phyloP scores from a whole-genome alignment of 768 basidiomycete species.

The Chlorophyllum brunneum region DNA sequence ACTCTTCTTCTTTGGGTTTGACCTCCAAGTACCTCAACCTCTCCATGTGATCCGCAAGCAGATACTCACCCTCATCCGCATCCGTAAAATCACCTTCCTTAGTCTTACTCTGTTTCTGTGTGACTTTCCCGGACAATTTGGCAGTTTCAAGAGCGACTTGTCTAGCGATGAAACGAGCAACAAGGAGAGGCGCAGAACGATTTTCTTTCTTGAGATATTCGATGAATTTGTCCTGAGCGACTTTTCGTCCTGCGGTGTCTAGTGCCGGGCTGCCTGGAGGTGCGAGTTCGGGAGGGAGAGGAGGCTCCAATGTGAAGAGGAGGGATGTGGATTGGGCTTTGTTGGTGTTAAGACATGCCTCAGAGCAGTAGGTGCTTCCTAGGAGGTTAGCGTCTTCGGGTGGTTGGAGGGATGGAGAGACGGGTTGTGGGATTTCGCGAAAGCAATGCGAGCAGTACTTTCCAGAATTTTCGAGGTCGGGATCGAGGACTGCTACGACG shows the following conservation, averaged over 20 bases:
- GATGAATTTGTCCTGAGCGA: constrained; percentile 57
- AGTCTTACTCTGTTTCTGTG: constrained; percentile 7
- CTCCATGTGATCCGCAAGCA: constrained; percentile 74
- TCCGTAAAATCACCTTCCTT: constrained; percentile 40
- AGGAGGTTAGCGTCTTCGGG: constrained; percentile 47
- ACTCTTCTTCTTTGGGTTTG: constrained; percentile 44
- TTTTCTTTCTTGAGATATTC: constrained; percentile 48
- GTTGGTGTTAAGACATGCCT: constrained; percentile 53
- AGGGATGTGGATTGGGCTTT: constrained; percentile 61
- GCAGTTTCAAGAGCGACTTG: constrained; percentile 63
- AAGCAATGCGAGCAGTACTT: constrained; percentile 76
- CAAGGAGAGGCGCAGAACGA: constrained; percentile 48
- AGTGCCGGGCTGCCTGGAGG: constrained; percentile 23
- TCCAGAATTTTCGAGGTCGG: constrained; percentile 63
- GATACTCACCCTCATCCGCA: constrained; percentile 50
- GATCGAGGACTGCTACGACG: constrained; percentile 65
- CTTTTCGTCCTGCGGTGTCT: constrained; percentile 41
- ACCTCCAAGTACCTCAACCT: constrained; percentile 65
- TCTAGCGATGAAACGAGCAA: constrained; percentile 68
- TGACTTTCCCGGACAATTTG: constrained; percentile 39
- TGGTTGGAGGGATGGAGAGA: constrained; percentile 23
- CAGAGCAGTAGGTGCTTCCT: constrained; percentile 67
- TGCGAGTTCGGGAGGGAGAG: constrained; percentile 47
- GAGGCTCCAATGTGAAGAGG: constrained; percentile 65
- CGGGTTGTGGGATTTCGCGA: constrained; percentile 45